Evolutionary conservation across 305 asterid genomes (phyloP).

Genomic region (Fraxinus platypoda): DNA sequence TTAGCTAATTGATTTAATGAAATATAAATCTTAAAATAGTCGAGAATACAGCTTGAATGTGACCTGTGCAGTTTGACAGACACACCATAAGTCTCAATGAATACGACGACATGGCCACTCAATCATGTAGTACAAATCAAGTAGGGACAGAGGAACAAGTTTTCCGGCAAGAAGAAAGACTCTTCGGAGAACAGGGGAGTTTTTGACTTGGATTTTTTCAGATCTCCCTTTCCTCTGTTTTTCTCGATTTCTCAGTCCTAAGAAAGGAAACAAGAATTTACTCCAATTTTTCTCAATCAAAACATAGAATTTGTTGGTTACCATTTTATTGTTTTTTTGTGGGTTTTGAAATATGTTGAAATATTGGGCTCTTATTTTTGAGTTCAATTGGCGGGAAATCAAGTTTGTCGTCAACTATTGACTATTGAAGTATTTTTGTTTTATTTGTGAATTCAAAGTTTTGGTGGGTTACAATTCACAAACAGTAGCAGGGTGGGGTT

Average conservation of each 20-base stretch:
- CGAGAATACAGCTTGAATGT: background rate
- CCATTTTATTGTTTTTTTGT: background rate
- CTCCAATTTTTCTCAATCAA: background rate
- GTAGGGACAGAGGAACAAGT: background rate
- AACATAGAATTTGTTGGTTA: background rate
- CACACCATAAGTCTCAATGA: background rate
- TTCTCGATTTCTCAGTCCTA: background rate
- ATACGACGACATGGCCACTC: background rate
- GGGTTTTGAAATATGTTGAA: background rate
- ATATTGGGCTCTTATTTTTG: background rate
- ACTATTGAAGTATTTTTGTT: slow-evolving; percentile 7
- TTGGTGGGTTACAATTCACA: background rate
- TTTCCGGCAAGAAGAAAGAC: background rate
- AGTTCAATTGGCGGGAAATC: slow-evolving; percentile 28
- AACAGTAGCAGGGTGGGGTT: background rate
- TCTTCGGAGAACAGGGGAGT: background rate
- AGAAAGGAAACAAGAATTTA: background rate
- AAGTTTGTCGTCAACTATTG: background rate
- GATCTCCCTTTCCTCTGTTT: slow-evolving; percentile 15
- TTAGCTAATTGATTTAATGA: background rate
- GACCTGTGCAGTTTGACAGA: background rate
- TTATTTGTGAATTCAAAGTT: slow-evolving; percentile 1
- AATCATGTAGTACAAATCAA: background rate
- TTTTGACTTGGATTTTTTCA: background rate
- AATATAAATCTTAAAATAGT: background rate